Conservation (phyloP, 495 filamentous ascomycete genomes). For the Entonaema liquescens region DNA sequence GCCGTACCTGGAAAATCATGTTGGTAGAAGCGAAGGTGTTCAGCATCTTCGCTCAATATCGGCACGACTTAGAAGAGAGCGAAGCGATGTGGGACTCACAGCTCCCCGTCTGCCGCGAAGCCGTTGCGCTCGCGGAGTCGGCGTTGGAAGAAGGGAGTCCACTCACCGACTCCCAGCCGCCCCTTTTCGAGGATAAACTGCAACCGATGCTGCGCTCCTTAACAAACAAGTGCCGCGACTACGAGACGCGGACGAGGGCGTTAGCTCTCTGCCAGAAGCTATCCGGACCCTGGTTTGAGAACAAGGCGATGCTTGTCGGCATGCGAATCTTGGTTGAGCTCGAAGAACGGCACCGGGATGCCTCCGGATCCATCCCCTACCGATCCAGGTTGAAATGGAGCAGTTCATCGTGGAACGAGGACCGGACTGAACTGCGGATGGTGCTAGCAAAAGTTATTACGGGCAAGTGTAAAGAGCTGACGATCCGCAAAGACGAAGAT, state of each 20-base stretch:
- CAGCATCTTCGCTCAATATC: conserved; percentile 2
- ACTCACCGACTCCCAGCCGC: not conserved
- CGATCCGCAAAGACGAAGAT: conserved; percentile 2
- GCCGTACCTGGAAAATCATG: conserved; percentile 20
- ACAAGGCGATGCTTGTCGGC: conserved; percentile 15
- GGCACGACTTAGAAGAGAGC: not conserved
- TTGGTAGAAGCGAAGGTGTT: conserved; percentile 27
- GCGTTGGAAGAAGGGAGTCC: conserved; percentile 2
- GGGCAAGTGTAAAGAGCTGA: conserved; percentile 17
- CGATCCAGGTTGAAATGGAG: conserved; percentile 17
- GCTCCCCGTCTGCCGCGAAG: conserved; percentile 8
- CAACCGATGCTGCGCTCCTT: conserved; percentile 20
- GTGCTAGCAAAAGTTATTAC: conserved; percentile 2
- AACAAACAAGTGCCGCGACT: conserved; percentile 17
- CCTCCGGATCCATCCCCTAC: conserved; percentile 9
- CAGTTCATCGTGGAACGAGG: conserved; percentile 22
- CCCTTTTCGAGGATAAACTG: conserved; percentile 29
- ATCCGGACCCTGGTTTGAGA: conserved; percentile 28
- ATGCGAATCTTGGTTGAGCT: conserved; percentile 13
- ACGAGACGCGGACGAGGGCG: conserved; percentile 8
- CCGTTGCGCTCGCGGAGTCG: conserved; percentile 9
- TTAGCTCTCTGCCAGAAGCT: conserved; percentile 17
- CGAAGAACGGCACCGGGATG: conserved; percentile 19
- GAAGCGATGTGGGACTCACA: conserved; percentile 23
- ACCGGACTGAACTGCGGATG: conserved; percentile 25